Base-by-base conservation (phyloP, 1,139 yeast genomes). In the Candida smagusa region DNA sequence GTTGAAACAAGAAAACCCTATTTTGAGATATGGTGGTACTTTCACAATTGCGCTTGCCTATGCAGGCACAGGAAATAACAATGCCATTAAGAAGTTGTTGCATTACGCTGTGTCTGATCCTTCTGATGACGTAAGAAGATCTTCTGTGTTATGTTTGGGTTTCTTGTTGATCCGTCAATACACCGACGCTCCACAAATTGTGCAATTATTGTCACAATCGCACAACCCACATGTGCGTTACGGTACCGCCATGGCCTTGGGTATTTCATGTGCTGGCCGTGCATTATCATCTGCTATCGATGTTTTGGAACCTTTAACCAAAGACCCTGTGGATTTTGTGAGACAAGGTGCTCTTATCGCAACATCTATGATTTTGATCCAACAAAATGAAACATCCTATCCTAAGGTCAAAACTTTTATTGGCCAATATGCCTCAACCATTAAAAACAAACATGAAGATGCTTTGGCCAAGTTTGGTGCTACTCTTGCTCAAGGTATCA, bases 391-490 rank as follows among this genome's bases (percentile, higher is more conserved):
- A 52, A 81, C 81, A 52, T 72, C 86, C 8, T 78, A 74, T 59
- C 90, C 96, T 33, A 84, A 85, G 58, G 94, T 90, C 26, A 82
- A 79, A 49, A 80, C 81, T 28, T 76, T 88, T 49, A 85, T 83
- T 54, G 84, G 85, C 53, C 75, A 76, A 37, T 81, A 85, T 51
- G 84, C 90, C 34, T 81, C 79, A 46, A 84, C 89, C 11, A 77
- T 90, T 42, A 72, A 83, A 33, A 86, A 84, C 54, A 94, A 92
- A 64, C 95, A 88, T 52, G 97, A 90, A 64, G 98, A 92, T 64
- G 96, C 96, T 6, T 77, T 94, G 64, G 96, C 97, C 31, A 90
- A 89, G 65, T 92, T 90, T 63, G 99, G 99, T 58, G 97, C 98
- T 28, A 88, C 97, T 12, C 70, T 94, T 38, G 92, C 97, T 9